Base-by-base conservation (phyloP, 2,329 filamentous ascomycete species). In the Delphinella strobiligena region DNA sequence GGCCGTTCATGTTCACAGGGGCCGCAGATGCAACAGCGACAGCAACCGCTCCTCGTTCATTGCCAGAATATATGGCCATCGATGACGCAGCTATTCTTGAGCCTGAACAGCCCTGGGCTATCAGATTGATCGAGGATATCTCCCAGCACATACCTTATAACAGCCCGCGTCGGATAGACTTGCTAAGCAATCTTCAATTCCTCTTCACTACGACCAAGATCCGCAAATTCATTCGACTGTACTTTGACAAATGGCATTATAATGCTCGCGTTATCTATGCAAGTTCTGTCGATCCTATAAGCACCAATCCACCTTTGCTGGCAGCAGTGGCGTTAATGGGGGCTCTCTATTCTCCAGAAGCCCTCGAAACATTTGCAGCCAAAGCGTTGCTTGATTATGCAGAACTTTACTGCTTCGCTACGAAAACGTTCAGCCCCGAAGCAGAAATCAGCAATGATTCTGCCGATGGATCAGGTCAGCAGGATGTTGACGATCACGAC, bases 381-480 rank as follows among this genome's bases (percentile, higher is more conserved):
- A 27, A 12, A 27, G 12, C 22, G 7, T 27, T 27, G 22, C 22
- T 27, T 12, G 22, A 27, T 12, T 27, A 27, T 12, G 22, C 12
- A 12, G 22, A 27, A 27, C 22, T 27, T 7, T 27, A 7, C 12
- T 27, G 22, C 22, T 27, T 27, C 12, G 22, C 7, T 12, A 7
- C 22, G 12, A 27, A 27, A 7, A 27, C 22, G 12, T 27, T 27
- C 22, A 7, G 7, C 12, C 12, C 22, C 12, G 7, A 27, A 7
- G 22, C 22, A 7, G 22, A 27, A 12, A 27, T 38, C 42, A n/a
- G 38, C 30, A 7, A 44, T 37, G 27, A 36, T 33, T 17, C 18
- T 38, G 12, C 24, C 37, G 22, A 22, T 34, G 34, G 31, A 14
- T 14, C 34, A 10, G 34, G 27, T 4, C 29, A 19, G 11, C 31